Percentiles rank a stretch among this genome's conserved stretches.
Conservation (phyloP, 2,329 filamentous ascomycete species). For the Exophiala dermatitidis region DNA sequence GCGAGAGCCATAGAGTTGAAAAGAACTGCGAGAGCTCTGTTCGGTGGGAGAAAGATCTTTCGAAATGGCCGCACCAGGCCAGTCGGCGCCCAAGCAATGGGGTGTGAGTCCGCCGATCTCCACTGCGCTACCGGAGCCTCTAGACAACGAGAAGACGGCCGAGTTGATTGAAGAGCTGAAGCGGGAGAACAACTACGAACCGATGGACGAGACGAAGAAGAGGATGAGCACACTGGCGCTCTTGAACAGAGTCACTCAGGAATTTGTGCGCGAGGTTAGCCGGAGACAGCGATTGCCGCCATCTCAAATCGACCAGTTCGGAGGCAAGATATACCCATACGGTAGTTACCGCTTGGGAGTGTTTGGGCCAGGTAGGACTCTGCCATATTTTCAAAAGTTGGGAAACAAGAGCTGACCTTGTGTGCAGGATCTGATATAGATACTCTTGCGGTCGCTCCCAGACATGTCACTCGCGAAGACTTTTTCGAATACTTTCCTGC, state of each 20-base stretch:
- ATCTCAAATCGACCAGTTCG: slow-evolving; percentile 70
- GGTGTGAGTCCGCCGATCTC: slow-evolving; percentile 85
- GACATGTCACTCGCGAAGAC: slow-evolving; percentile 79
- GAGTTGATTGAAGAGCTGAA: slow-evolving; percentile 77
- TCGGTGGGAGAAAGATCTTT: background rate
- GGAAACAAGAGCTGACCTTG: slow-evolving; percentile 2
- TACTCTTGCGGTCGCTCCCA: slow-evolving; percentile 84
- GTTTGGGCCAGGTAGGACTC: slow-evolving; percentile 61
- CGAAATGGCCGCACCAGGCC: slow-evolving; percentile 12
- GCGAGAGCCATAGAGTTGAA: background rate
- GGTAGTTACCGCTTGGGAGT: slow-evolving; percentile 93
- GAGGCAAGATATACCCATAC: slow-evolving; percentile 91
- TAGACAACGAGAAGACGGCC: slow-evolving; percentile 70
- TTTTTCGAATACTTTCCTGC: slow-evolving; percentile 88
- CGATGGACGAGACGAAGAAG: slow-evolving; percentile 70
- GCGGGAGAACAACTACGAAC: slow-evolving; percentile 86
- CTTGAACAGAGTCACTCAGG: slow-evolving; percentile 71
- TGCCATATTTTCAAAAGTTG: too few species aligned
- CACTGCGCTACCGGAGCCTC: slow-evolving; percentile 62
- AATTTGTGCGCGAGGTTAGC: slow-evolving; percentile 79
- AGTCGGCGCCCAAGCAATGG: slow-evolving; percentile 40
- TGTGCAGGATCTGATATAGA: slow-evolving; percentile 83
- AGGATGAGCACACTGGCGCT: slow-evolving; percentile 67
- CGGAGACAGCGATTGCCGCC: slow-evolving; percentile 65
- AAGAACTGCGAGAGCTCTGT: background rate